These are phyloP conservation scores for Amorphotheca resinae DNA, from an alignment of 495 filamentous ascomycete species.

Conservation along the genomic window DNA sequence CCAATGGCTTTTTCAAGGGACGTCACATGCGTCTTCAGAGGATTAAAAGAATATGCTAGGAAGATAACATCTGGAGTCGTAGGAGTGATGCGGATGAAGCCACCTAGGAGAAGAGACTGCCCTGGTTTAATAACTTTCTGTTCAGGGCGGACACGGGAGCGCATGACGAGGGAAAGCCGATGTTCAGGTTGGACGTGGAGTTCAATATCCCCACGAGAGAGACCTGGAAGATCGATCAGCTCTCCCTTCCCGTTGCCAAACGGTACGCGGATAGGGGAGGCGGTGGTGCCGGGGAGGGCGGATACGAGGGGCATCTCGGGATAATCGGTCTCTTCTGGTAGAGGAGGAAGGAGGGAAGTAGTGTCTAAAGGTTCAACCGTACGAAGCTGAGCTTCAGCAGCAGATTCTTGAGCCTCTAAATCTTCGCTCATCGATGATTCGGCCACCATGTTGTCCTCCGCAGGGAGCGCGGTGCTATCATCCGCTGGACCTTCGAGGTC, in stretches of 20 bases:
- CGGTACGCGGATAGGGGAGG: conserved; percentile 79
- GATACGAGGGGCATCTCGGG: conserved; percentile 77
- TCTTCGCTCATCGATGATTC: not conserved
- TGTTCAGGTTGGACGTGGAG: conserved; percentile 50
- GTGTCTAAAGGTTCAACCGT: conserved; percentile 2
- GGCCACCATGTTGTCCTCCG: not conserved
- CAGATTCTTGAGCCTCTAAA: conserved; percentile 7
- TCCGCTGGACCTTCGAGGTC: not conserved
- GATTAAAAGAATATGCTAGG: conserved; percentile 67
- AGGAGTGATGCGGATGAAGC: conserved; percentile 81
- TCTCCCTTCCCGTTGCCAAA: conserved; percentile 80
- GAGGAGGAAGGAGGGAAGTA: conserved; percentile 50
- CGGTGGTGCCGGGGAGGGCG: conserved; percentile 82
- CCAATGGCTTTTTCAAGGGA: conserved; percentile 63
- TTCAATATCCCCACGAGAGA: conserved; percentile 60
- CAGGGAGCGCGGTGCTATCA: not conserved
- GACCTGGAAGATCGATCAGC: conserved; percentile 85
- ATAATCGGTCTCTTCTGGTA: conserved; percentile 55
- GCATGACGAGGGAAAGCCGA: conserved; percentile 62
- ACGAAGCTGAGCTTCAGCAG: not conserved
- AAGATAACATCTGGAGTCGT: conserved; percentile 47
- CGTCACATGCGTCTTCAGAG: conserved; percentile 59
- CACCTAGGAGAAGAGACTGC: conserved; percentile 75
- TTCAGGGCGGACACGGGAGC: conserved; percentile 48
- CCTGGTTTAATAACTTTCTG: conserved; percentile 61